Conservation (phyloP, 768 basidiomycete genomes). For the Mycena albidolilacea region DNA sequence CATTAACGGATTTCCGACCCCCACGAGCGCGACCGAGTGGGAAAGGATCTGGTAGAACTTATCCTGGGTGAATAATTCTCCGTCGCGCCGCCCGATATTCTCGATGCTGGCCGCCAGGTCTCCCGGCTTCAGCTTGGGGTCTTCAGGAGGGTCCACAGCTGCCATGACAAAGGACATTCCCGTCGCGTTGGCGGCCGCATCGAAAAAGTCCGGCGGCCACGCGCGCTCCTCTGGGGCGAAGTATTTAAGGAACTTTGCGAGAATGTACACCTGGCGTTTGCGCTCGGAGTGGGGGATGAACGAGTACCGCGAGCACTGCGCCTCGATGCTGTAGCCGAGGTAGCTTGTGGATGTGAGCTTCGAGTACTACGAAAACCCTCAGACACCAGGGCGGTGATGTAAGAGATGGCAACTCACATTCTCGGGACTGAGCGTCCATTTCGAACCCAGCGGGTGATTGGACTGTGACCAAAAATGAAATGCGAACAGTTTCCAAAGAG, state of each 20-base stretch:
- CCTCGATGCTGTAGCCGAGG: slow-evolving; percentile 51
- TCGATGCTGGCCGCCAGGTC: slow-evolving; percentile 15
- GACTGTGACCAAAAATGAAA: not conserved
- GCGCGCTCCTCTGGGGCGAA: not conserved
- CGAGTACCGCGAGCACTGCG: slow-evolving; percentile 43
- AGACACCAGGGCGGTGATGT: not conserved
- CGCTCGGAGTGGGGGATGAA: slow-evolving; percentile 47
- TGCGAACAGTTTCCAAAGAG: slow-evolving; percentile 9
- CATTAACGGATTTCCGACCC: slow-evolving; percentile 21
- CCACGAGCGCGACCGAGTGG: slow-evolving; percentile 11
- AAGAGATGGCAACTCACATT: slow-evolving; percentile 5
- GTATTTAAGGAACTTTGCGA: slow-evolving; percentile 12
- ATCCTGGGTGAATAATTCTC: not conserved
- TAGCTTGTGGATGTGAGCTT: slow-evolving; percentile 21
- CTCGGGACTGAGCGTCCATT: slow-evolving; percentile 20
- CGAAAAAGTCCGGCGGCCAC: slow-evolving; percentile 25
- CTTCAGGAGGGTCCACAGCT: not conserved
- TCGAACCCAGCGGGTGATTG: slow-evolving; percentile 1
- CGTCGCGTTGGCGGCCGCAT: slow-evolving; percentile 8
- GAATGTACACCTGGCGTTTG: slow-evolving; percentile 7
- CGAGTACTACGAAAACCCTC: not conserved
- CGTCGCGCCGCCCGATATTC: slow-evolving; percentile 1
- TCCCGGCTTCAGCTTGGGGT: not conserved
- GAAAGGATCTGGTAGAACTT: slow-evolving; percentile 24
- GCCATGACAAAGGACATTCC: slow-evolving; percentile 11